Base-by-base conservation (phyloP, 495 filamentous ascomycete genomes). In the Podospora sp. region DNA sequence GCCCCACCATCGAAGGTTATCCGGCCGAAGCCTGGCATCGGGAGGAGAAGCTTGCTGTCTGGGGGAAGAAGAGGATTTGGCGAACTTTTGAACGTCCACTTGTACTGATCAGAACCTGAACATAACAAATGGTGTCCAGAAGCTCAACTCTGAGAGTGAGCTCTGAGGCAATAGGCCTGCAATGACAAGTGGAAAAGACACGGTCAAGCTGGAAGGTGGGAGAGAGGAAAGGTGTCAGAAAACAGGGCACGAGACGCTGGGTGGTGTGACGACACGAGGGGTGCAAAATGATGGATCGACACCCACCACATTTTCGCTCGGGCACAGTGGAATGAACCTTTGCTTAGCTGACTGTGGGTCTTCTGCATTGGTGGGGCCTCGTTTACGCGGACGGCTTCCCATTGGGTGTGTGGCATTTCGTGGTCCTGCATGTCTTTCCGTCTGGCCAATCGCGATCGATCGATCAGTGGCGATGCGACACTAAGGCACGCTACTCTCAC, bases 381-480 rank as follows among this genome's bases (percentile, higher is more conserved):
- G 21, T 26, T 55, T 55, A 21, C 16, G 57, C n/a, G 26, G 26
- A 29, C n/a, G 26, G 20, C 16, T 35, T 51, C 58, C 27, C 51
- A 68, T 63, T 63, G 60, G 52, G 64, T 25, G 27, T 21, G 36
- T 27, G 22, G 20, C 51, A 57, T 65, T 56, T 27, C 52, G 21
- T 24, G 33, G 51, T 56, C 35, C 24, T n/a, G 24, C n/a, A n/a
- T n/a, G n/a, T n/a, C n/a, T n/a, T n/a, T n/a, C n/a, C n/a, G n/a
- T n/a, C n/a, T n/a, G n/a, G n/a, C n/a, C n/a, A n/a, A n/a, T n/a
- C n/a, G n/a, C n/a, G n/a, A n/a, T n/a, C n/a, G n/a, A n/a, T n/a
- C n/a, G n/a, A n/a, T n/a, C 56, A 68, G 69, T 71, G 69, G 69
- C 66, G 53, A 65, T 68, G 69, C 68, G 60, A 68, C 67, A 35